Base-by-base conservation (phyloP, 1,284 basidiomycete species). In the Bondarzewia mesenterica region DNA sequence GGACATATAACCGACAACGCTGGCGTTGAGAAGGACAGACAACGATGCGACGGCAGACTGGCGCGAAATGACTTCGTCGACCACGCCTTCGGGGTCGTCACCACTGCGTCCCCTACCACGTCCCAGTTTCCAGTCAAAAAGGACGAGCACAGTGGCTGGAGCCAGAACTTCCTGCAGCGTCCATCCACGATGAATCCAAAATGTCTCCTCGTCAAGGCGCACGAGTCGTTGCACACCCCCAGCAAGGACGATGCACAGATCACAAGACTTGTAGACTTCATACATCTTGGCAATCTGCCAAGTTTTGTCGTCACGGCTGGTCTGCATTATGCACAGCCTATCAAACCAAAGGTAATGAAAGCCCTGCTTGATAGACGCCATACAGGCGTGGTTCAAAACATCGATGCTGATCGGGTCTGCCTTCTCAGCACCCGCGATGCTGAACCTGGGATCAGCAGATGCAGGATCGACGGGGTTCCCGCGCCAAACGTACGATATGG, bases 101-200 rank as follows among this genome's bases (percentile, higher is more conserved):
- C 29, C 29, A 32, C 29, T 10, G 15, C 8, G 15, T 32, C 29
- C 29, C 15, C 15, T 7, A 10, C 38, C 38, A 16, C 12, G 20
- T 16, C 20, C 38, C 8, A 39, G 38, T 16, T 21, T 8, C 38
- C 38, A 39, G 8, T 8, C 15, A 16, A 16, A 39, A 8, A 39
- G 38, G 15, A 45, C 18, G 20, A 18, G n/a, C 16, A 45, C 43
- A 29, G 10, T 15, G 47, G 26, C 3, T 20, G 47, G 40, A 10
- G 52, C 52, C 23, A 56, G 15, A n/a, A 38, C 52, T 45, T 56
- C 54, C 38, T 54, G 54, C n/a, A 56, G 35, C 21, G 54, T 56
- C 54, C 53, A 54, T 5, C 48, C 51, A 6, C 54, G 54, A 46
- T 54, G 44, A 14, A 52, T 54, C 52, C 54, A 54, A 3, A 20